Percentiles rank a stretch among this genome's conserved stretches.
These are phyloP conservation scores for Penicillium sp. DNA, from an alignment of 2,329 filamentous ascomycete genomes.

Conservation along the genomic window DNA sequence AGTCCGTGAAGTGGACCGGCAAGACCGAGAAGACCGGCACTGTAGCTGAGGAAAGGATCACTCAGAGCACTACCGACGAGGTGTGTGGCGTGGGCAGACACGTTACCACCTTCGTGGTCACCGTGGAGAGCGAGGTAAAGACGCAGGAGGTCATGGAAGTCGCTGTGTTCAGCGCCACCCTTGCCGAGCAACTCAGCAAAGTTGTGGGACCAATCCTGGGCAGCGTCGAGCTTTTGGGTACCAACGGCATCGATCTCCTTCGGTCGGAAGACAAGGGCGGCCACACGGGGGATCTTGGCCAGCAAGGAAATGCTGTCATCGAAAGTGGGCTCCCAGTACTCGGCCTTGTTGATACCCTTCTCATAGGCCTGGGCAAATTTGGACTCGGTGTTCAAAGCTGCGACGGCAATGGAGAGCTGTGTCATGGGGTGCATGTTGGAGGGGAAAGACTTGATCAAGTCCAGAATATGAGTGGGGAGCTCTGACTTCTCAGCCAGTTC, in stretches of 20 bases:
- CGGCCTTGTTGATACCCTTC: slow-evolving; percentile 85
- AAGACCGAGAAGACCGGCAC: slow-evolving; percentile 89
- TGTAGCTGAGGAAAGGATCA: slow-evolving; percentile 95
- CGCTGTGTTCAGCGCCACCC: slow-evolving; percentile 72
- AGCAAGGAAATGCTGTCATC: slow-evolving; percentile 92
- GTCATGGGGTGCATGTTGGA: slow-evolving; percentile 96
- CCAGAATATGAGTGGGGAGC: slow-evolving; percentile 79
- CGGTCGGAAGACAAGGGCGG: slow-evolving; percentile 96
- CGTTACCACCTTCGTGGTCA: slow-evolving; percentile 97
- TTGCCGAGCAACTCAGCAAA: slow-evolving; percentile 96
- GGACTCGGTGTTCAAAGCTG: slow-evolving; percentile 92
- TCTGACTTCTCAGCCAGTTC: slow-evolving; percentile 84
- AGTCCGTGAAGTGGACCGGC: slow-evolving; percentile 92
- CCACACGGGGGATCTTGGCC: slow-evolving; percentile 94
- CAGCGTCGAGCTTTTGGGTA: slow-evolving; percentile 72
- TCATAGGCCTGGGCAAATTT: slow-evolving; percentile 93
- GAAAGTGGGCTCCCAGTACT: slow-evolving; percentile 98
- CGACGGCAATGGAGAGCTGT: slow-evolving; percentile 92
- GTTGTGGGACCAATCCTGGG: slow-evolving; percentile 98
- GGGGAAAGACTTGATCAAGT: slow-evolving; percentile 89
- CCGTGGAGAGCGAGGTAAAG: slow-evolving; percentile 95
- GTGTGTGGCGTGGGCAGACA: slow-evolving; percentile 93
- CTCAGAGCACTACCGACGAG: slow-evolving; percentile 91
- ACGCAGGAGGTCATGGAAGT: slow-evolving; percentile 85
- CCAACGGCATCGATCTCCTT: slow-evolving; percentile 72